Percentiles rank a stretch among this genome's conserved stretches.
Conservation (phyloP, 495 filamentous ascomycete species). For the Acidiella bohemica region DNA sequence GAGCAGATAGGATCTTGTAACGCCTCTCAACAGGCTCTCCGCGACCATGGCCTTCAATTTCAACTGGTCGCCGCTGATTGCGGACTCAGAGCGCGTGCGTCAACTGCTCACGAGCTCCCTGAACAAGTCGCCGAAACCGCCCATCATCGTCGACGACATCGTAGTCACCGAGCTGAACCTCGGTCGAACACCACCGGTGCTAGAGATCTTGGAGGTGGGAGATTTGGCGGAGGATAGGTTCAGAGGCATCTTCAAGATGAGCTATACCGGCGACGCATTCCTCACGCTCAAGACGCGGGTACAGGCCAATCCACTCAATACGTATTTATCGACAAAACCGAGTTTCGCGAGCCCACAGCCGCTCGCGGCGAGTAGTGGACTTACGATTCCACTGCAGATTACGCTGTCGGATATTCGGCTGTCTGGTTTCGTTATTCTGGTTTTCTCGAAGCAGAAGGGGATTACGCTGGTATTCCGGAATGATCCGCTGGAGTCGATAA, state of each 20-base stretch:
- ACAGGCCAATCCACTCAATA: constrained; percentile 95
- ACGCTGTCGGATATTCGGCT: constrained; percentile 91
- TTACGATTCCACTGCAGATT: constrained; percentile 93
- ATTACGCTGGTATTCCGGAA: constrained; percentile 94
- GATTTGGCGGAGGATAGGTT: constrained; percentile 95
- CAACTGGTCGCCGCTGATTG: constrained; percentile 99
- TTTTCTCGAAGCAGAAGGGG: constrained; percentile 94
- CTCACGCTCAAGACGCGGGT: constrained; percentile 88
- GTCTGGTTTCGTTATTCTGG: constrained; percentile 94
- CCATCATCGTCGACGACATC: constrained; percentile 99
- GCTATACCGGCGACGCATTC: constrained; percentile 87
- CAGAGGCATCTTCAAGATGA: constrained; percentile 97
- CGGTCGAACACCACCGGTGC: constrained; percentile 75
- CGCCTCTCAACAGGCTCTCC: constrained; percentile 13
- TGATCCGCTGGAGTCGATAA: constrained; percentile 92
- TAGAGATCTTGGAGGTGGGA: constrained; percentile 94
- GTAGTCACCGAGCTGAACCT: constrained; percentile 95
- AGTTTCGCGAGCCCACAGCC: constrained; percentile 85
- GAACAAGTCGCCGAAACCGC: constrained; percentile 96
- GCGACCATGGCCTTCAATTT: constrained; percentile 93
- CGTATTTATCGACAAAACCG: constrained; percentile 80
- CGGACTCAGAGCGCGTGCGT: constrained; percentile 79
- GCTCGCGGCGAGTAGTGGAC: constrained; percentile 78
- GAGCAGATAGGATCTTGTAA: too few species aligned
- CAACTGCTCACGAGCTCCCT: constrained; percentile 88